Percentiles rank a stretch among this genome's conserved stretches.
phyloP scores from a whole-genome alignment of 164 flowering plant species.

The Sedum album region DNA sequence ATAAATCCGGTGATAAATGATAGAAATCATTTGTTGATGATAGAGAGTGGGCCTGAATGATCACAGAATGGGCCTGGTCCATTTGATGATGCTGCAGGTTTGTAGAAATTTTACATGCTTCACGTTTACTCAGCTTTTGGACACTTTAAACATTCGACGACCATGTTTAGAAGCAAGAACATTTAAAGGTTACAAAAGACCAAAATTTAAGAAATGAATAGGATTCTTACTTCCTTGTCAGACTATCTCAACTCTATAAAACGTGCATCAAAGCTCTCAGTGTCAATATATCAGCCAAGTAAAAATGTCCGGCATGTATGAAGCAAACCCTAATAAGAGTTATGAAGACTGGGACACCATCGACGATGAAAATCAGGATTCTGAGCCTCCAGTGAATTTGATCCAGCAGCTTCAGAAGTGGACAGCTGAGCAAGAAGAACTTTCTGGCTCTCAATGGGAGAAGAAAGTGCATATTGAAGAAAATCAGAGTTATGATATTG shows the following conservation, averaged over 20 bases:
- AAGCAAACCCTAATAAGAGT: not conserved
- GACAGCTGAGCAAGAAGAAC: not conserved
- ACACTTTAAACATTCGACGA: too few relatives aligned
- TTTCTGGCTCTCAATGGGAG: not conserved
- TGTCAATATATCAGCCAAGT: not conserved
- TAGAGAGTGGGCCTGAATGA: too few relatives aligned
- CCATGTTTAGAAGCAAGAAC: not conserved
- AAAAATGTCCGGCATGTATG: not conserved
- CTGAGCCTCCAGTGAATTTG: not conserved
- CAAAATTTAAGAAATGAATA: not conserved
- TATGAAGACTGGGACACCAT: conserved; percentile 3
- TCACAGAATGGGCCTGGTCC: too few relatives aligned
- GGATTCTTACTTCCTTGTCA: not conserved
- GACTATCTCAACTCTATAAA: not conserved
- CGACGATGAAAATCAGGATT: not conserved
- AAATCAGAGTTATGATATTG: not conserved
- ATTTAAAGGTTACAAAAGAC: not conserved
- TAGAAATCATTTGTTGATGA: too few relatives aligned
- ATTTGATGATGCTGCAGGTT: too few relatives aligned
- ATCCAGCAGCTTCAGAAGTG: not conserved
- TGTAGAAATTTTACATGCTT: not conserved
- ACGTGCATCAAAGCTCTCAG: not conserved
- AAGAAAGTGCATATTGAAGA: not conserved
- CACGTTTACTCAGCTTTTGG: not conserved
- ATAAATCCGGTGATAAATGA: too few relatives aligned